Conservation (phyloP, 2,329 filamentous ascomycete genomes). For the Aspergillus nomiae region DNA sequence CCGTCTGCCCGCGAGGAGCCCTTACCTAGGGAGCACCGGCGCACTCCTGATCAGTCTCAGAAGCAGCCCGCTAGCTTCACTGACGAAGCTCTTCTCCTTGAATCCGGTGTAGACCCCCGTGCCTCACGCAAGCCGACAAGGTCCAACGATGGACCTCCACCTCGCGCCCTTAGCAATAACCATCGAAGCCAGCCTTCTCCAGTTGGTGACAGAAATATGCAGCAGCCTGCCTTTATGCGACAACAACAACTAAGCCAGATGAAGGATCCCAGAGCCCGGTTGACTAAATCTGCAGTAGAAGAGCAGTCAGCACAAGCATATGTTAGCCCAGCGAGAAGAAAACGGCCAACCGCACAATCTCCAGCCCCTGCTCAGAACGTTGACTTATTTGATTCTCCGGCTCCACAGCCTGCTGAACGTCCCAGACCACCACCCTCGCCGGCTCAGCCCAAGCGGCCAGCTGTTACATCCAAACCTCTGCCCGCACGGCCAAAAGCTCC, state of each 20-base stretch:
- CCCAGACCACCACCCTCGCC: constrained; percentile 37
- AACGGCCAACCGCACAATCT: constrained; percentile 55
- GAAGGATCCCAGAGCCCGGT: constrained; percentile 58
- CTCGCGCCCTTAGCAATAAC: constrained; percentile 21
- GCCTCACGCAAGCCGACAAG: constrained; percentile 28
- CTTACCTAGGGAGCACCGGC: constrained; percentile 21
- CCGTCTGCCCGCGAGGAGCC: constrained; percentile 43
- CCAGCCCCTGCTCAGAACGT: constrained; percentile 52
- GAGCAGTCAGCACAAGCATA: constrained; percentile 82
- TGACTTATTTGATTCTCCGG: constrained; percentile 64
- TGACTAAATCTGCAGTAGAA: constrained; percentile 74
- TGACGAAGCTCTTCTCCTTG: constrained; percentile 56
- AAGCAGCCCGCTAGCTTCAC: constrained; percentile 47
- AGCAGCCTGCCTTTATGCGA: constrained; percentile 60
- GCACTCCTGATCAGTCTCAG: constrained; percentile 22
- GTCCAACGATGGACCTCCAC: constrained; percentile 24
- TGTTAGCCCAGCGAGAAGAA: constrained; percentile 81
- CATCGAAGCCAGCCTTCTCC: constrained; percentile 26
- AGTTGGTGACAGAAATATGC: constrained; percentile 25
- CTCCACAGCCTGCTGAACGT: constrained; percentile 26
- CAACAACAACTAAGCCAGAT: constrained; percentile 39
- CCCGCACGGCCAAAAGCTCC: constrained; percentile 51
- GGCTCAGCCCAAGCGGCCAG: constrained; percentile 40
- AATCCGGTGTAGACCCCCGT: constrained; percentile 31
- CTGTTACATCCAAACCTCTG: constrained; percentile 49